Percentiles rank a stretch among this genome's conserved stretches.
These are phyloP conservation scores for Fusarium sp. DNA, from an alignment of 2,329 filamentous ascomycete species.

Conservation along the genomic window DNA sequence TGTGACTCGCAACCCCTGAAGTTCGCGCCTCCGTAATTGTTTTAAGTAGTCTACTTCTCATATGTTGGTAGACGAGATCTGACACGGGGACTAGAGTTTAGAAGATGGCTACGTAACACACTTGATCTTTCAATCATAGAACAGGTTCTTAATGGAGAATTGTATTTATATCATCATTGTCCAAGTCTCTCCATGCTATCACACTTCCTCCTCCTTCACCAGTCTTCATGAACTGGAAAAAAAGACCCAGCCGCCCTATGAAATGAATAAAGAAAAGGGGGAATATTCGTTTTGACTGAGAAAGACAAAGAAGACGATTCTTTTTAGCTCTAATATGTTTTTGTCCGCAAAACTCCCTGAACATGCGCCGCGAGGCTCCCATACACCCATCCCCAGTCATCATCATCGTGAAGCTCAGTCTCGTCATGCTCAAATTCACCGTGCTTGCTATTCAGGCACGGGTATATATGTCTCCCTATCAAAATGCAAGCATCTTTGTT, in stretches of 20 bases:
- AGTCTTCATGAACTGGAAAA: slow-evolving; percentile 6
- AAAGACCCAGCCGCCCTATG: slow-evolving; percentile 31
- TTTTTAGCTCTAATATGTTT: slow-evolving; percentile 48
- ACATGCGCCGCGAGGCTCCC: slow-evolving; percentile 47
- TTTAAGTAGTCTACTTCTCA: not conserved
- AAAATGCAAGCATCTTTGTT: not conserved
- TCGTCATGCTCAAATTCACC: slow-evolving; percentile 3
- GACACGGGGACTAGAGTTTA: not conserved
- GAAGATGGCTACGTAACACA: not conserved
- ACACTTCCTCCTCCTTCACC: not conserved
- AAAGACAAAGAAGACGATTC: slow-evolving; percentile 45
- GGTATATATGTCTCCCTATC: not conserved
- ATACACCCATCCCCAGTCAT: slow-evolving; percentile 20
- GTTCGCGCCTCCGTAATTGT: not conserved
- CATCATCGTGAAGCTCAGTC: slow-evolving; percentile 28
- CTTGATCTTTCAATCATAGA: not conserved
- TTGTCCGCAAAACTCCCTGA: slow-evolving; percentile 47
- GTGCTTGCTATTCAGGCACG: slow-evolving; percentile 19
- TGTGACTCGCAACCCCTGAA: not conserved
- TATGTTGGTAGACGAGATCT: not conserved
- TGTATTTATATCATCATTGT: slow-evolving; percentile 29
- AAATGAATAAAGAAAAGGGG: slow-evolving; percentile 36
- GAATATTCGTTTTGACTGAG: slow-evolving; percentile 44
- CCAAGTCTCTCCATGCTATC: slow-evolving; percentile 14
- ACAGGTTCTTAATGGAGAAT: slow-evolving; percentile 4